Percentiles rank a stretch among this genome's conserved stretches.
These are phyloP conservation scores for Cladobotryum mycophilum DNA, from an alignment of 2,329 filamentous ascomycete species.

Conservation along the genomic window DNA sequence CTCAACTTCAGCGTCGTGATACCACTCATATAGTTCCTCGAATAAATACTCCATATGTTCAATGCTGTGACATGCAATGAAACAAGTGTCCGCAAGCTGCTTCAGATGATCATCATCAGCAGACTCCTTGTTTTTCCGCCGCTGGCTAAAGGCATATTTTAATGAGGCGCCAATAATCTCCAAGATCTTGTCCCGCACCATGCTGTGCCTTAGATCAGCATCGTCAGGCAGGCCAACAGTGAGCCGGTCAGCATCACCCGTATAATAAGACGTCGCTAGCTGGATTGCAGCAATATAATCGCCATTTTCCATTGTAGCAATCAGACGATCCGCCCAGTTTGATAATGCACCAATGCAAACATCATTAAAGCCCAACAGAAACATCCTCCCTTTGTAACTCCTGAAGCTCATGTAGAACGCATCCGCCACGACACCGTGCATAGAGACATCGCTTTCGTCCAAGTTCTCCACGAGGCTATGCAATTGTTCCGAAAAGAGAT, in stretches of 20 bases:
- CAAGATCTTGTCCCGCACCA: slow-evolving; percentile 82
- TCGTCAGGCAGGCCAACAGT: slow-evolving; percentile 92
- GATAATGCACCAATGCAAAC: slow-evolving; percentile 85
- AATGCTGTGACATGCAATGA: slow-evolving; percentile 74
- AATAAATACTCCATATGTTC: slow-evolving; percentile 78
- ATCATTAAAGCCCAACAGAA: slow-evolving; percentile 90
- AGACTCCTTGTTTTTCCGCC: slow-evolving; percentile 41
- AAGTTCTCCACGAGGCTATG: slow-evolving; percentile 79
- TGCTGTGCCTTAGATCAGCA: slow-evolving; percentile 62
- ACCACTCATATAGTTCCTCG: slow-evolving; percentile 84
- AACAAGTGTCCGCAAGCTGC: slow-evolving; percentile 76
- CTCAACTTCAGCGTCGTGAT: slow-evolving; percentile 67
- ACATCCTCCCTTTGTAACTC: slow-evolving; percentile 88
- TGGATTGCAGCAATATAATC: slow-evolving; percentile 90
- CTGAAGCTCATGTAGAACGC: slow-evolving; percentile 98
- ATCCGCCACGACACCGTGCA: slow-evolving; percentile 95
- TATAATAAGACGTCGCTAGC: slow-evolving; percentile 87
- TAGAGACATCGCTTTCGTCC: slow-evolving; percentile 77
- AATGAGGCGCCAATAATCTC: slow-evolving; percentile 92
- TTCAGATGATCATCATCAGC: slow-evolving; percentile 57
- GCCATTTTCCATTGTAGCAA: slow-evolving; percentile 94
- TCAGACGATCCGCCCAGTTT: slow-evolving; percentile 92
- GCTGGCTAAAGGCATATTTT: slow-evolving; percentile 75
- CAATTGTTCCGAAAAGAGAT: slow-evolving; percentile 84
- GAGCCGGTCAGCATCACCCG: slow-evolving; percentile 83